phyloP scores from a whole-genome alignment of 257 asterid genomes.

The Asclepias syriaca region DNA sequence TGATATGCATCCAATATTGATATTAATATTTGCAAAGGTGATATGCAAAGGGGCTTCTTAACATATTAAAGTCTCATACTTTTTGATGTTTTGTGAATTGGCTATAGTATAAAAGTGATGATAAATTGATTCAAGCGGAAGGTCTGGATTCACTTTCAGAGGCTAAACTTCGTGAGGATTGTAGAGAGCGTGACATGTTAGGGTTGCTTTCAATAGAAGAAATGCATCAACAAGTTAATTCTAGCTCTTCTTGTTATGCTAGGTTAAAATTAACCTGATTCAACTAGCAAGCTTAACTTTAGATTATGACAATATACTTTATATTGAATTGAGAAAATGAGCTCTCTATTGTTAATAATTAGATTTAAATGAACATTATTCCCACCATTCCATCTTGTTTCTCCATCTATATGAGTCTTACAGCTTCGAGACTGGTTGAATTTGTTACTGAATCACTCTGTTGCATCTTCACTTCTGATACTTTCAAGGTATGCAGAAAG shows the following conservation, averaged over 20 bases:
- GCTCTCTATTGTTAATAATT: not conserved
- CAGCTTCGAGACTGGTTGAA: constrained; percentile 93
- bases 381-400: not conserved
- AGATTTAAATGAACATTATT: too few relatives aligned
- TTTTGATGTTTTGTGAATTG: not conserved
- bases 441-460: constrained; percentile 80
- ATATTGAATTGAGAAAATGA: not conserved
- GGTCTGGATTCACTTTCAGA: constrained; percentile 90
- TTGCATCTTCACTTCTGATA: constrained; percentile 84
- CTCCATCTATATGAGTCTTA: constrained; percentile 9
- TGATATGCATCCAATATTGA: too few relatives aligned
- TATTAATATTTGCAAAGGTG: too few relatives aligned
- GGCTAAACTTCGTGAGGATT: constrained; percentile 89
- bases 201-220: constrained; percentile 75
- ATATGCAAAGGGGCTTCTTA: not conserved
- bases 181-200: constrained; percentile 90
- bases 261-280: not conserved
- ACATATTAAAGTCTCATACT: not conserved
- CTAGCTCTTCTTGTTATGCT: not conserved
- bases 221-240: constrained; percentile 81
- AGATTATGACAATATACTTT: not conserved
- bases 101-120: constrained; percentile 67
- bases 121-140: constrained; percentile 77
- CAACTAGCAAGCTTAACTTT: not conserved
- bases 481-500: constrained; percentile 61